Conservation (phyloP, 2,329 filamentous ascomycete species). For the Pseudocercospora macadamiae region DNA sequence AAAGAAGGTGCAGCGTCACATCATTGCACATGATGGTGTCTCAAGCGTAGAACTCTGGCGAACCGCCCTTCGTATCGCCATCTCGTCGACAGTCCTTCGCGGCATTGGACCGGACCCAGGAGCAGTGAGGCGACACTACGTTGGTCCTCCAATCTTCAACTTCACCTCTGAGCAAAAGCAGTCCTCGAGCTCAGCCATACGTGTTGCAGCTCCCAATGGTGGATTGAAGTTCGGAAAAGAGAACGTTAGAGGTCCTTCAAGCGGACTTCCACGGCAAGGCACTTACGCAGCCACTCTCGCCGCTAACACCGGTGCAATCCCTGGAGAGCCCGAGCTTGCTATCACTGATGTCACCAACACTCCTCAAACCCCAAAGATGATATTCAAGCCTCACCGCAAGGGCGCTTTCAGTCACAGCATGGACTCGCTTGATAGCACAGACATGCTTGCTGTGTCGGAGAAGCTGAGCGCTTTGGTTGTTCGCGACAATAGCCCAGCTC, state of each 20-base stretch:
- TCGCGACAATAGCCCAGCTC: slow-evolving; percentile 22
- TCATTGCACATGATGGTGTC: slow-evolving; percentile 39
- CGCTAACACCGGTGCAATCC: slow-evolving; percentile 16
- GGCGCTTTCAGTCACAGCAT: slow-evolving; percentile 36
- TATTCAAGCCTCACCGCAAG: slow-evolving; percentile 38
- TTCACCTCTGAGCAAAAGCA: slow-evolving; percentile 10
- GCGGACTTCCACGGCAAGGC: slow-evolving; percentile 13
- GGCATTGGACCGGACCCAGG: slow-evolving; percentile 27
- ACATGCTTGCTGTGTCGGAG: slow-evolving; percentile 31
- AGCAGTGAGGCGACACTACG: slow-evolving; percentile 14
- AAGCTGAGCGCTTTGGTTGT: slow-evolving; percentile 29
- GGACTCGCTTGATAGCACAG: slow-evolving; percentile 33
- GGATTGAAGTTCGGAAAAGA: background rate
- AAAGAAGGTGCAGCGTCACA: slow-evolving; percentile 45
- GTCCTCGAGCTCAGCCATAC: slow-evolving; percentile 11
- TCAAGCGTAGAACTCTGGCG: slow-evolving; percentile 44
- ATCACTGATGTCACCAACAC: slow-evolving; percentile 35
- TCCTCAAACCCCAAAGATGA: slow-evolving; percentile 32
- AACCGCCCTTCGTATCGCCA: slow-evolving; percentile 39
- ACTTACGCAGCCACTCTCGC: slow-evolving; percentile 37
- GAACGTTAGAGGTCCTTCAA: slow-evolving; percentile 2
- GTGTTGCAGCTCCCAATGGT: background rate
- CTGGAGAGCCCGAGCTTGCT: slow-evolving; percentile 30
- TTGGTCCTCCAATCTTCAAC: slow-evolving; percentile 20
- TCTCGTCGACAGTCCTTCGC: slow-evolving; percentile 36